Conservation (phyloP, 2,329 filamentous ascomycete species). For the Diaporthe caulivora region DNA sequence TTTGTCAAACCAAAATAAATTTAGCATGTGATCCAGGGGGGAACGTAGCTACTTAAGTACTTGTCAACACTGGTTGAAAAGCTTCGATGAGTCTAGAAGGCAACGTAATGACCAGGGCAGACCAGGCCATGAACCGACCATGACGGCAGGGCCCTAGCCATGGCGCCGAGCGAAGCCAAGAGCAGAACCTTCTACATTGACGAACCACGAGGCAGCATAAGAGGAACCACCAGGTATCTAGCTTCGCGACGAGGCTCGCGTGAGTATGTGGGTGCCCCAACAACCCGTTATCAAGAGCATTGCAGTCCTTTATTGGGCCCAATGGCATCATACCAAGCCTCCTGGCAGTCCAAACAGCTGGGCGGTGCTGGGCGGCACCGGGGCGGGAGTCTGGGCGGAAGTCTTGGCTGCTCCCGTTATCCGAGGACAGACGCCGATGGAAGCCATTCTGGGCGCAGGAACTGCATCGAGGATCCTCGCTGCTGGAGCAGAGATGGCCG, state of each 20-base stretch:
- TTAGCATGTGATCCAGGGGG: conserved; percentile 27
- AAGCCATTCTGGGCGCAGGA: conserved; percentile 27
- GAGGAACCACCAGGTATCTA: conserved; percentile 5
- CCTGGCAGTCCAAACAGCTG: conserved; percentile 11
- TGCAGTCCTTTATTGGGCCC: conserved; percentile 12
- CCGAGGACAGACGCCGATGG: conserved; percentile 29
- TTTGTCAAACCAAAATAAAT: not conserved
- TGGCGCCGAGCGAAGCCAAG: conserved; percentile 39
- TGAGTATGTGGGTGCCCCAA: conserved; percentile 19
- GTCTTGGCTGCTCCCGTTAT: conserved; percentile 25
- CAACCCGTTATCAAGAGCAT: conserved; percentile 8
- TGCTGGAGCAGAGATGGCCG: conserved; percentile 23
- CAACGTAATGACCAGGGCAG: not conserved
- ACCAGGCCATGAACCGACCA: conserved; percentile 14
- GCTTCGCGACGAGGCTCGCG: conserved; percentile 16
- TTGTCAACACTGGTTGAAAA: not conserved
- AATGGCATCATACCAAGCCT: conserved; percentile 33
- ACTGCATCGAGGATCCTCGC: conserved; percentile 24
- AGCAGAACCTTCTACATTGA: not conserved
- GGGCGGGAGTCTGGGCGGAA: conserved; percentile 34
- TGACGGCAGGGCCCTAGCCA: conserved; percentile 35
- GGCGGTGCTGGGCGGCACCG: conserved; percentile 31
- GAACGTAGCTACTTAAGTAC: conserved; percentile 35
- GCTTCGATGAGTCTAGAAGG: conserved; percentile 24
- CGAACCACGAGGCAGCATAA: conserved; percentile 21